Conservation (phyloP, 169 alveolate species). For the Plasmodium ovale region DNA sequence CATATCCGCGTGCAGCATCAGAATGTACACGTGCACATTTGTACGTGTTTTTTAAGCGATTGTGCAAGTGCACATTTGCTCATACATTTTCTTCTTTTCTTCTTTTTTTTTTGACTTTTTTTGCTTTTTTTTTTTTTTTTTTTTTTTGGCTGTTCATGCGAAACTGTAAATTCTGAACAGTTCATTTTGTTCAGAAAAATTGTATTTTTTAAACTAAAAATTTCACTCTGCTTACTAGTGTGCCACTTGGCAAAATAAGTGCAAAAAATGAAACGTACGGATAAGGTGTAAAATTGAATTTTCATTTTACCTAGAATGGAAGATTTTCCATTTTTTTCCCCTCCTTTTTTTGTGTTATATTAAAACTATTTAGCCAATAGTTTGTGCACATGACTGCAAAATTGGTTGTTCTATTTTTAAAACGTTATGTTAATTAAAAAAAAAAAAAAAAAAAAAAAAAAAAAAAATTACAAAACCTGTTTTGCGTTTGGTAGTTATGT, state of each 20-base stretch:
- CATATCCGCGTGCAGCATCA: too few relatives aligned
- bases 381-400: constrained; percentile 33
- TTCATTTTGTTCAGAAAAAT: constrained; percentile 11
- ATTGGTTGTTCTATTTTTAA: too few relatives aligned
- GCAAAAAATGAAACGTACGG: background rate
- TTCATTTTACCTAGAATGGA: constrained; percentile 5
- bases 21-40: too few relatives aligned
- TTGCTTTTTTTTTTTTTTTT: constrained; percentile 28
- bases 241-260: constrained; percentile 22
- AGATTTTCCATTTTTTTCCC: background rate
- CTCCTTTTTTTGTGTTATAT: background rate
- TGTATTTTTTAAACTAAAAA: constrained; percentile 29
- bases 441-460: constrained; percentile 23
- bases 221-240: constrained; percentile 1
- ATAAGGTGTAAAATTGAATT: constrained; percentile 17
- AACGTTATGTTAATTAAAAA: too few relatives aligned
- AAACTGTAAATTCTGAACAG: constrained; percentile 43
- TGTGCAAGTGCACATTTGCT: too few relatives aligned
- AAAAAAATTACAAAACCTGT: constrained; percentile 3
- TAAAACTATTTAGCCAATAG: background rate
- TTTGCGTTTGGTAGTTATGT: background rate
- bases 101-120: background rate
- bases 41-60: too few relatives aligned
- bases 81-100: too few relatives aligned
- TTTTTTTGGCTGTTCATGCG: constrained; percentile 20